Evolutionary conservation across 306 rosid genomes (phyloP), one percentile per base, ranked within the genome.

Genomic region (Prunus mira): DNA sequence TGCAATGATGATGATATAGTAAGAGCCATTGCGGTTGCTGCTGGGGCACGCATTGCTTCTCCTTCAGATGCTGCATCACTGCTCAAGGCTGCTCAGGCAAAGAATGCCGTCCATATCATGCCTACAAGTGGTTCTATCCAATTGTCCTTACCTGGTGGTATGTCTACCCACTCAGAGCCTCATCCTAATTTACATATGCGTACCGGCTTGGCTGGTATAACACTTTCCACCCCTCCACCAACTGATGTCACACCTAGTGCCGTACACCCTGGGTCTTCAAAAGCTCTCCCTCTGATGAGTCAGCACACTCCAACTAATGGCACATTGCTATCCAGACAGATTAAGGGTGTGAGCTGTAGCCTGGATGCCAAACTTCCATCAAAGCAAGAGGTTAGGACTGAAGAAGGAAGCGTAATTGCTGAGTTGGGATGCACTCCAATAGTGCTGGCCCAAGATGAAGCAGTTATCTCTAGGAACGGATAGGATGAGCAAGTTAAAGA

Each of bases 41-140:
- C 85, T 75, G 93, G 91, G 38, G 91, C 94, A 34, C 91, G 84
- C 46, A 83, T 87, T 63, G 91, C 82, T 77, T 83, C 93, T 27
- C 81, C 83, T 9, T 84, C 90, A 11, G 91, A 86, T 73, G 78
- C 83, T 69, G 83, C 69, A 47, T 88, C 92, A 50, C 75, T 82
- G 77, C 52, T 72, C 32, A 90, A 85, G 87, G 84, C 88, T 73
- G 81, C 84, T 73, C 89, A 81, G 71, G 87, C 82, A 28, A 87
- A 79, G 83, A 84, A 78, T 49, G 76, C 77, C n/a, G 84, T 76
- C 54, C 86, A 81, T 71, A 46, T 77, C 68, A 76, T 71, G 82
- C 91, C 90, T 55, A 25, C 84, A 19, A 79, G 77, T 34, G 69
- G 76, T 72, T 76, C 86, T 32, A 43, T 75, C 49, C 87, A 86